These are phyloP conservation scores for Escovopsis sp. DNA, from an alignment of 2,329 filamentous ascomycete species.

Conservation along the genomic window DNA sequence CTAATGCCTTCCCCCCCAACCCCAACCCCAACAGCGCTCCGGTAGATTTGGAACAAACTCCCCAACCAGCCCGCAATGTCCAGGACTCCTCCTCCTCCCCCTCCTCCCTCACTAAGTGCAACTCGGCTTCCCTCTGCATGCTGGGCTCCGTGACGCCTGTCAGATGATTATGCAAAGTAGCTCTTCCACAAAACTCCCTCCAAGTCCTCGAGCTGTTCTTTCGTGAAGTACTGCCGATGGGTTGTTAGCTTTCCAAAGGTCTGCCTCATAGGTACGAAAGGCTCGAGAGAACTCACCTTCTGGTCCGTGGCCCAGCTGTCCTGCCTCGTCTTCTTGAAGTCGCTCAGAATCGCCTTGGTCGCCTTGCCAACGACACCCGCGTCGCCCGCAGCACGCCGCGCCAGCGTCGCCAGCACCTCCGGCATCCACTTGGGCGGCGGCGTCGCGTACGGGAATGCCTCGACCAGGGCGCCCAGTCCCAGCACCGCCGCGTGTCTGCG, in stretches of 20 bases:
- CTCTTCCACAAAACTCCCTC: constrained; percentile 99
- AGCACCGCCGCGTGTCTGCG: constrained; percentile 80
- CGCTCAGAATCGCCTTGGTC: constrained; percentile 82
- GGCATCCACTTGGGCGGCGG: constrained; percentile 91
- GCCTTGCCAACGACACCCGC: constrained; percentile 89
- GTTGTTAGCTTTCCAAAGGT: constrained; percentile 5
- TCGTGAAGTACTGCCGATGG: constrained; percentile 54
- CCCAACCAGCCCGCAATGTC: too few relatives aligned
- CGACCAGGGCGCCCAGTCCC: constrained; percentile 77
- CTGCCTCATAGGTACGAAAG: constrained; percentile 1
- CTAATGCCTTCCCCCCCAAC: too few relatives aligned
- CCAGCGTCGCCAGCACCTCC: constrained; percentile 73
- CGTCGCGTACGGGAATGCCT: constrained; percentile 91
- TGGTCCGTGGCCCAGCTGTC: constrained; percentile 98
- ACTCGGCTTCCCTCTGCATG: too few relatives aligned
- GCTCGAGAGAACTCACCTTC: constrained; percentile 50
- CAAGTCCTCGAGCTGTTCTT: constrained; percentile 85
- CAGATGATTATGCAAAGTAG: constrained; percentile 64
- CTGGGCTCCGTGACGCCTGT: background rate
- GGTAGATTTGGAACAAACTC: too few relatives aligned
- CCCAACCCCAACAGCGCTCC: too few relatives aligned
- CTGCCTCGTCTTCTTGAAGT: constrained; percentile 98
- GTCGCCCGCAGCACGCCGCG: constrained; percentile 72
- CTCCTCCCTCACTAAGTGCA: too few relatives aligned
- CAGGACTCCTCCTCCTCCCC: too few relatives aligned